Conservation (phyloP, 129 eudicot species). For the Ambrosia artemisiifolia region DNA sequence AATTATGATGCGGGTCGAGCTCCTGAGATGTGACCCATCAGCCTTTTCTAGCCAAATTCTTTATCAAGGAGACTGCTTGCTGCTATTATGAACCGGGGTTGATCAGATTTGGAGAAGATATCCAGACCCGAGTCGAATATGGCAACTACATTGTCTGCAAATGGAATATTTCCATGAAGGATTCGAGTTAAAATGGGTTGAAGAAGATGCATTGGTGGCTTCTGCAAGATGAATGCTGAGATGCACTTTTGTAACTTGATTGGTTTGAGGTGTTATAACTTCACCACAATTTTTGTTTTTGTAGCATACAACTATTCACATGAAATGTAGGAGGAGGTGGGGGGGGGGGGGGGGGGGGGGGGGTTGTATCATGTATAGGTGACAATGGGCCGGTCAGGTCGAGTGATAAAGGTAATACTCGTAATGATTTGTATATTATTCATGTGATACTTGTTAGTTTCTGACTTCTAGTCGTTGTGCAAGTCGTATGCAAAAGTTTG, state of each 20-base stretch:
- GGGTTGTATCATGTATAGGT: background rate
- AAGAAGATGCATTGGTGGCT: constrained; percentile 37
- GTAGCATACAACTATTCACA: constrained; percentile 52
- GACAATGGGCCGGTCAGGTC: background rate
- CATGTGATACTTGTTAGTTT: background rate
- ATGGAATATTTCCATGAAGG: constrained; percentile 25
- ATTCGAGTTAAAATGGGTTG: constrained; percentile 5
- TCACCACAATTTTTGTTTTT: constrained; percentile 49
- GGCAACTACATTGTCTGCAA: constrained; percentile 1
- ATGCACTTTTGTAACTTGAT: constrained; percentile 32
- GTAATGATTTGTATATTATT: background rate
- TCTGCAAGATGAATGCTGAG: constrained; percentile 34
- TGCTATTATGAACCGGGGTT: background rate
- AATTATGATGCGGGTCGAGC: constrained; percentile 16
- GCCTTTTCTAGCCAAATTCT: background rate
- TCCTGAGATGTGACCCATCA: constrained; percentile 9
- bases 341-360: constrained; percentile 24
- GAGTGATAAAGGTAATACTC: background rate
- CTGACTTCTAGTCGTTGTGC: background rate
- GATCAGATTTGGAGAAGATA: constrained; percentile 5
- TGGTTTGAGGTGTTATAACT: constrained; percentile 34
- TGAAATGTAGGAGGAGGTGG: constrained; percentile 40
- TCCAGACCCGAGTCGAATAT: background rate
- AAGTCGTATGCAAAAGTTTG: background rate
- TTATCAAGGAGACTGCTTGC: background rate